A percentile compares a stretch with the other conserved stretches of the same genome.
Conservation (phyloP, 1,284 basidiomycete genomes). For the Heterobasidion occidentale region DNA sequence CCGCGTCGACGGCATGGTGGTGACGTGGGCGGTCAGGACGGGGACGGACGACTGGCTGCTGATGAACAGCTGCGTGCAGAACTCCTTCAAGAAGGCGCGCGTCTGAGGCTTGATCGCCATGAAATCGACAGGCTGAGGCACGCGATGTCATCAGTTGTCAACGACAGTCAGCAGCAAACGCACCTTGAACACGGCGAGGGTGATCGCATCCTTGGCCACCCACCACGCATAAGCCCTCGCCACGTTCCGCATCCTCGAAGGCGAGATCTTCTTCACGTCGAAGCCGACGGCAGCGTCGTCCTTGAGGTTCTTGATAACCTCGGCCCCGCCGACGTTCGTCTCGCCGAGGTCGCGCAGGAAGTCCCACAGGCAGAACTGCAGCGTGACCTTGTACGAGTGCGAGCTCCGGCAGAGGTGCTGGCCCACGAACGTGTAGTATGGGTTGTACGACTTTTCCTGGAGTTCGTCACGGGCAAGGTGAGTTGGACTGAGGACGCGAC, state of each 20-base stretch:
- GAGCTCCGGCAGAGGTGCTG: slow-evolving; percentile 69
- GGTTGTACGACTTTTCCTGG: slow-evolving; percentile 90
- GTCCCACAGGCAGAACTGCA: slow-evolving; percentile 98
- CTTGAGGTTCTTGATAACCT: slow-evolving; percentile 60
- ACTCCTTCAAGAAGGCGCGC: slow-evolving; percentile 55
- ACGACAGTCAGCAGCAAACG: slow-evolving; percentile 2
- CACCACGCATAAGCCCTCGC: slow-evolving; percentile 82
- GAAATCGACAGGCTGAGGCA: slow-evolving; percentile 78
- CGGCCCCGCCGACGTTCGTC: slow-evolving; percentile 72
- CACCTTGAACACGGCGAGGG: slow-evolving; percentile 81
- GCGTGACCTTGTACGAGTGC: slow-evolving; percentile 83
- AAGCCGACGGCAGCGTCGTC: slow-evolving; percentile 39
- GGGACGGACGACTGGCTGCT: slow-evolving; percentile 71
- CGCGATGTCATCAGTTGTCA: neutral
- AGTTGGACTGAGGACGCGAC: no score
- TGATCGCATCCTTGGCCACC: slow-evolving; percentile 67
- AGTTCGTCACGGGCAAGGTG: neutral
- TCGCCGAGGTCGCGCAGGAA: slow-evolving; percentile 91
- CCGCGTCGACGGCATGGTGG: slow-evolving; percentile 32
- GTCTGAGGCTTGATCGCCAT: slow-evolving; percentile 59
- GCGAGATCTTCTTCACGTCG: slow-evolving; percentile 50
- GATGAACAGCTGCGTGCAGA: slow-evolving; percentile 64
- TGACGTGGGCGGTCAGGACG: slow-evolving; percentile 31
- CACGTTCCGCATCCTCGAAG: slow-evolving; percentile 51
- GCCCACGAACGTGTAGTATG: slow-evolving; percentile 88